Percentiles rank a stretch among this genome's conserved stretches.
Evolutionary conservation across 306 rosid species (phyloP).

Genomic region (Lablab purpureus): DNA sequence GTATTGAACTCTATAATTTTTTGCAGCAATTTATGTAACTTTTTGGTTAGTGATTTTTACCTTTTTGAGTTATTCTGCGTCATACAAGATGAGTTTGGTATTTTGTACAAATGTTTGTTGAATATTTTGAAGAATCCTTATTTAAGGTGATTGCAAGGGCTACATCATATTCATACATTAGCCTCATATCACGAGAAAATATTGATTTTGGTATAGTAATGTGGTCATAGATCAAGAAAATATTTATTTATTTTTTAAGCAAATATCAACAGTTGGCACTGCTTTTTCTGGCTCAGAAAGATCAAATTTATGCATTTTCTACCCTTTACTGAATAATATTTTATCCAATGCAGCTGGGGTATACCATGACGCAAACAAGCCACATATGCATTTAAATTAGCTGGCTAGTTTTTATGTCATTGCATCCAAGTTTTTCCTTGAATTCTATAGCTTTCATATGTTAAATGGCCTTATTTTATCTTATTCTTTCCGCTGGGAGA

Average conservation of each 20-base stretch:
- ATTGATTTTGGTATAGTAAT: slow-evolving; percentile 11
- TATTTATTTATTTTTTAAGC: not conserved
- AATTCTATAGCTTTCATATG: too few species aligned
- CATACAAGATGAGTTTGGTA: slow-evolving; percentile 14
- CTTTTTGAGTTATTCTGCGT: slow-evolving; percentile 8
- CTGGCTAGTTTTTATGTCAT: not conserved
- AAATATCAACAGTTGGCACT: not conserved
- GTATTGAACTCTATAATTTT: slow-evolving; percentile 43
- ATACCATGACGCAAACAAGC: not conserved
- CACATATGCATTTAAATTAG: slow-evolving; percentile 6
- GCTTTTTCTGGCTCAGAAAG: not conserved
- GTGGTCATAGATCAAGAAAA: not conserved
- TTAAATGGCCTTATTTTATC: too few species aligned
- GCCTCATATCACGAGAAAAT: not conserved
- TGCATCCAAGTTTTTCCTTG: too few species aligned
- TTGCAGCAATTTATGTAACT: slow-evolving; percentile 13
- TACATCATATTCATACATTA: not conserved
- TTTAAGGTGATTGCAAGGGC: slow-evolving; percentile 27
- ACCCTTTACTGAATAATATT: not conserved
- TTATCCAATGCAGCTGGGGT: not conserved
- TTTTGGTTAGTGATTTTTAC: not conserved
- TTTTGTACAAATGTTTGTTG: slow-evolving; percentile 15
- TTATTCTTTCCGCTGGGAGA: too few species aligned
- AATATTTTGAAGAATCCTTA: slow-evolving; percentile 11
- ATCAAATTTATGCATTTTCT: not conserved